Percentiles rank a stretch among this genome's conserved stretches.
Conservation (phyloP, 805 yeast genomes). For the Starmerella potacharoeniae region DNA sequence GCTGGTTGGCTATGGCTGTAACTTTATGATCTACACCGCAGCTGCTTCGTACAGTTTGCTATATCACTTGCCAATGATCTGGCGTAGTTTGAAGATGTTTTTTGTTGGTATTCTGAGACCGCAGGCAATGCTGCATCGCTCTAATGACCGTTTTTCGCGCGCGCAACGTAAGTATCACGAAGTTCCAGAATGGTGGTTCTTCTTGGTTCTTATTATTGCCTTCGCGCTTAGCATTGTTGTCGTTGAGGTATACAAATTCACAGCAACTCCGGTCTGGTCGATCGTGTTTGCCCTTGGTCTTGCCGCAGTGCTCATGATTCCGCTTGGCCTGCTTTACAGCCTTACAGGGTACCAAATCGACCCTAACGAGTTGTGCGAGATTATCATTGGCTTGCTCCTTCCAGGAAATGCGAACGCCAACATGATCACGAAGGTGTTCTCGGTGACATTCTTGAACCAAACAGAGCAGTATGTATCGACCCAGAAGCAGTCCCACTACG, state of each 20-base stretch:
- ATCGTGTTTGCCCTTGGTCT: conserved; percentile 42
- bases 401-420: conserved; percentile 46
- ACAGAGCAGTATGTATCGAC: conserved; percentile 49
- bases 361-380: conserved; percentile 37
- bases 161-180: conserved; percentile 46
- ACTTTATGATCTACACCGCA: conserved; percentile 45
- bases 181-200: conserved; percentile 34
- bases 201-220: conserved; percentile 34
- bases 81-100: conserved; percentile 26
- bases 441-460: conserved; percentile 49
- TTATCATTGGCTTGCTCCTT: conserved; percentile 45
- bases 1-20: conserved; percentile 44
- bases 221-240: conserved; percentile 37
- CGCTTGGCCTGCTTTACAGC: conserved; percentile 37
- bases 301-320: conserved; percentile 41
- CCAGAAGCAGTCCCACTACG: conserved; percentile 44
- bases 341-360: conserved; percentile 41
- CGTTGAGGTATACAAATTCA: conserved; percentile 28
- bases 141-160: conserved; percentile 43
- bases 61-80: conserved; percentile 32
- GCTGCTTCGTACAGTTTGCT: conserved; percentile 38
- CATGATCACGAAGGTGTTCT: conserved; percentile 40
- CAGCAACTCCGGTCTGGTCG: conserved; percentile 49
- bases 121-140: conserved; percentile 22
- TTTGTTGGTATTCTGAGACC: conserved; percentile 3